Conservation (phyloP, 768 basidiomycete species). For the Tulasnella sp. region DNA sequence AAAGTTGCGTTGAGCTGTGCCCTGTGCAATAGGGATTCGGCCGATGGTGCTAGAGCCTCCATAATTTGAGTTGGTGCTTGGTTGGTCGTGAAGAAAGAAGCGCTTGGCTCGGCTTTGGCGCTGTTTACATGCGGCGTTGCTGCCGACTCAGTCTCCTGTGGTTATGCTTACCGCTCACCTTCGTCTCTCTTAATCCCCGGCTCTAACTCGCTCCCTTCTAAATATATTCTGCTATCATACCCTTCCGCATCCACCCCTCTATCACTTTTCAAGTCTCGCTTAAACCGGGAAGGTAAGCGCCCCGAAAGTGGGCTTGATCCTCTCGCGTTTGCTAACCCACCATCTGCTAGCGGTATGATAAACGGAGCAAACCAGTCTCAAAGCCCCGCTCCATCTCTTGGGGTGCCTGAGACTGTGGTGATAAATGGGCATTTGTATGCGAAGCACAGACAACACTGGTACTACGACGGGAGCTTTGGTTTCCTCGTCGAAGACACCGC, state of each 20-base stretch:
- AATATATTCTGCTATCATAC: too few relatives aligned
- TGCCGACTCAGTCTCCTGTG: too few relatives aligned
- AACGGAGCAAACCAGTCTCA: neutral
- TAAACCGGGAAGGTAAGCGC: too few relatives aligned
- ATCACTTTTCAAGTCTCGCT: too few relatives aligned
- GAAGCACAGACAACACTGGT: neutral
- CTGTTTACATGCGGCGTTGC: too few relatives aligned
- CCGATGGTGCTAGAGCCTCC: neutral
- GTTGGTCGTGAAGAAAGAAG: neutral
- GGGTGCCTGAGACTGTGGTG: neutral
- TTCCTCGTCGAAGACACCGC: conserved; percentile 2
- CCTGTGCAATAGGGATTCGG: neutral
- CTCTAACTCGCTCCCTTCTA: too few relatives aligned
- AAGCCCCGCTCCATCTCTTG: neutral
- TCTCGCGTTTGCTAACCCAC: too few relatives aligned
- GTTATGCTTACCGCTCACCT: too few relatives aligned
- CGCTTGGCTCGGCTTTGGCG: neutral
- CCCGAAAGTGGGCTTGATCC: too few relatives aligned
- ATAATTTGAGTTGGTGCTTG: neutral
- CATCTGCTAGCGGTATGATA: neutral
- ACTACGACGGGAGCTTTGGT: neutral
- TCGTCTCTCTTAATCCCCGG: too few relatives aligned
- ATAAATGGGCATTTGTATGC: neutral
- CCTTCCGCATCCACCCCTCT: too few relatives aligned
- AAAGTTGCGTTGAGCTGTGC: neutral